phyloP scores from a whole-genome alignment of 2,329 filamentous ascomycete species.

The Penicillium frequentans region DNA sequence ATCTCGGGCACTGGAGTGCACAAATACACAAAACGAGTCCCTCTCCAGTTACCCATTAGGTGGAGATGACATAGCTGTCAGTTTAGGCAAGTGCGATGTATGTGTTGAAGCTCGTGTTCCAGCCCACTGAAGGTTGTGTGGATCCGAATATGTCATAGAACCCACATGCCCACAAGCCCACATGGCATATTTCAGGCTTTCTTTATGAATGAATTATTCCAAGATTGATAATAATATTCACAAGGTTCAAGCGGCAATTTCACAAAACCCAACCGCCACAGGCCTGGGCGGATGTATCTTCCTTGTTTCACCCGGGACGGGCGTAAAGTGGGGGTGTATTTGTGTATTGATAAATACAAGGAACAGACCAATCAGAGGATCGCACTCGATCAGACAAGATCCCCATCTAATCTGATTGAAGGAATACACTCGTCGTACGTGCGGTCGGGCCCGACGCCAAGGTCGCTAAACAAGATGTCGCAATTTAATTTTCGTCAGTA shows the following conservation, averaged over 20 bases:
- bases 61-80: not conserved
- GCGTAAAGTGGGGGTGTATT: not conserved
- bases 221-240: no score
- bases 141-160: no score
- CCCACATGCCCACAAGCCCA: no score
- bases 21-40: no score
- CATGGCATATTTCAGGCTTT: no score
- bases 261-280: not conserved
- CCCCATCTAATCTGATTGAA: slow-evolving; percentile 31
- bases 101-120: no score
- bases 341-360: not conserved
- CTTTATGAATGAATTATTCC: no score
- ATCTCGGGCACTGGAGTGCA: no score
- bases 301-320: not conserved
- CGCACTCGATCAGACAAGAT: slow-evolving; percentile 29
- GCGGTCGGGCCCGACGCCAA: slow-evolving; percentile 2
- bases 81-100: no score
- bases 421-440: not conserved
- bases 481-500: not conserved
- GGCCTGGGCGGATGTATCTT: not conserved
- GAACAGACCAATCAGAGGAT: not conserved
- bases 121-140: no score
- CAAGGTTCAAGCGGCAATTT: not conserved
- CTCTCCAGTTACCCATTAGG: no score
- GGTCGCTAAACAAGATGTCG: not conserved